Conservation (phyloP, 2,329 filamentous ascomycete species). For the Aspergillus calidoustus region DNA sequence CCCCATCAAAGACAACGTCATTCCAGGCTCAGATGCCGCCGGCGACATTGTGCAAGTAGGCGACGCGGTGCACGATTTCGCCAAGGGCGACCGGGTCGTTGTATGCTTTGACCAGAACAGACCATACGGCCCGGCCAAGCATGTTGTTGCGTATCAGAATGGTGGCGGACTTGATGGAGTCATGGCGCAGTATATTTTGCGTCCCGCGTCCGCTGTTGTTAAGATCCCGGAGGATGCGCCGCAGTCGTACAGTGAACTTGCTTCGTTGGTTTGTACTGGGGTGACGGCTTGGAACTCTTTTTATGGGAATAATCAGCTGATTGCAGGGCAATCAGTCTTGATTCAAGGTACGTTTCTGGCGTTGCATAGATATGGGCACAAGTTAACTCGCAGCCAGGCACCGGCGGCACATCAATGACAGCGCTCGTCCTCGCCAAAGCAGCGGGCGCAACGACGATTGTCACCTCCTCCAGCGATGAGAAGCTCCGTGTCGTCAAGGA, state of each 20-base stretch:
- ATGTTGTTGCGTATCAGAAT: not conserved
- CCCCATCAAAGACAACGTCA: slow-evolving; percentile 39
- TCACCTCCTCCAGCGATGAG: slow-evolving; percentile 43
- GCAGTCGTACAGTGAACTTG: slow-evolving; percentile 43
- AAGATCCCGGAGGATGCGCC: slow-evolving; percentile 40
- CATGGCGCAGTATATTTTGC: slow-evolving; percentile 48
- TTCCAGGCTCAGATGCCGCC: slow-evolving; percentile 48
- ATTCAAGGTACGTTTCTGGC: slow-evolving; percentile 37
- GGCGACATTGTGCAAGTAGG: slow-evolving; percentile 48
- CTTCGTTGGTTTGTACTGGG: slow-evolving; percentile 50
- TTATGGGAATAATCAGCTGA: slow-evolving; percentile 34
- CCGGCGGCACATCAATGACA: slow-evolving; percentile 42
- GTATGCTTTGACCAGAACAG: not conserved
- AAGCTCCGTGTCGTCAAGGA: slow-evolving; percentile 38
- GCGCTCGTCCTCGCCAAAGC: slow-evolving; percentile 42
- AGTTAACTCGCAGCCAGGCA: slow-evolving; percentile 28
- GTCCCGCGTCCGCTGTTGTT: slow-evolving; percentile 43
- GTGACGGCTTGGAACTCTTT: slow-evolving; percentile 53
- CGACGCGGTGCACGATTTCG: slow-evolving; percentile 36
- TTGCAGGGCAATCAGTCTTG: slow-evolving; percentile 47
- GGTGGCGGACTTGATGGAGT: slow-evolving; percentile 39
- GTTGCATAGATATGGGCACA: too few relatives aligned
- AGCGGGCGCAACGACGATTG: slow-evolving; percentile 40
- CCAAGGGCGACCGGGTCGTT: slow-evolving; percentile 43
- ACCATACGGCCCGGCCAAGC: not conserved